Conservation (phyloP, 331 rosid genomes). For the Erythrophleum ivorense region DNA sequence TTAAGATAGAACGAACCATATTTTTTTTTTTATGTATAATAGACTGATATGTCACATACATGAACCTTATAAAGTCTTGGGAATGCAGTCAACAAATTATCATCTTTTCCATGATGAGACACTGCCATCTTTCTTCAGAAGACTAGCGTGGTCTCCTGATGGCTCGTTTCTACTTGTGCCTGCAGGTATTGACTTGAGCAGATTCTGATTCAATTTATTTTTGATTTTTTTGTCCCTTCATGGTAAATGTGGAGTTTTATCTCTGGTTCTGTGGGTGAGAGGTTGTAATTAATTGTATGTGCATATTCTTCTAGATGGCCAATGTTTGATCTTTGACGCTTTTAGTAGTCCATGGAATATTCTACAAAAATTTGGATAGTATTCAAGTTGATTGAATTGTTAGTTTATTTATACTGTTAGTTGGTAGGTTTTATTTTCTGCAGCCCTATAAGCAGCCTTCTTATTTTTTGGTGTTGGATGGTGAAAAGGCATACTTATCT, state of each 20-base stretch:
- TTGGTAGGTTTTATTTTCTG: slow-evolving; percentile 8
- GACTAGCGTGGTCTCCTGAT: slow-evolving; percentile 97
- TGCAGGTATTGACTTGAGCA: slow-evolving; percentile 67
- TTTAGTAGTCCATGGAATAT: slow-evolving; percentile 14
- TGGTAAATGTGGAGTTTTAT: neutral
- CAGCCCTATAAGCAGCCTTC: neutral
- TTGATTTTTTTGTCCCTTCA: neutral
- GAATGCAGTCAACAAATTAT: slow-evolving; percentile 66
- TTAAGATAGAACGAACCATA: slow-evolving; percentile 42
- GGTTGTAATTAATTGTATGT: slow-evolving; percentile 4
- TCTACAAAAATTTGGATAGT: slow-evolving; percentile 34
- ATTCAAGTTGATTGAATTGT: slow-evolving; percentile 29
- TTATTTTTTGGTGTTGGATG: slow-evolving; percentile 5
- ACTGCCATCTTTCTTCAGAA: slow-evolving; percentile 90
- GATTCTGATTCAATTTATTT: slow-evolving; percentile 15
- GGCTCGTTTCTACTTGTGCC: slow-evolving; percentile 91
- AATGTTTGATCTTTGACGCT: slow-evolving; percentile 5
- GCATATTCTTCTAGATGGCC: slow-evolving; percentile 4
- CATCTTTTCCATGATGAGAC: slow-evolving; percentile 94
- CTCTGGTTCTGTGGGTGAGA: slow-evolving; percentile 35
- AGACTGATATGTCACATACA: slow-evolving; percentile 32
- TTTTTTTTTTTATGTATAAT: slow-evolving; percentile 6
- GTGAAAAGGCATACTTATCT: slow-evolving; percentile 6
- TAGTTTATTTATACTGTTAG: neutral
- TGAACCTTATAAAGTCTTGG: slow-evolving; percentile 37